A percentile compares a stretch with the other conserved stretches of the same genome.
These are phyloP conservation scores for Uronychia setigera DNA, from an alignment of 73 alveolate species.

Conservation along the genomic window DNA sequence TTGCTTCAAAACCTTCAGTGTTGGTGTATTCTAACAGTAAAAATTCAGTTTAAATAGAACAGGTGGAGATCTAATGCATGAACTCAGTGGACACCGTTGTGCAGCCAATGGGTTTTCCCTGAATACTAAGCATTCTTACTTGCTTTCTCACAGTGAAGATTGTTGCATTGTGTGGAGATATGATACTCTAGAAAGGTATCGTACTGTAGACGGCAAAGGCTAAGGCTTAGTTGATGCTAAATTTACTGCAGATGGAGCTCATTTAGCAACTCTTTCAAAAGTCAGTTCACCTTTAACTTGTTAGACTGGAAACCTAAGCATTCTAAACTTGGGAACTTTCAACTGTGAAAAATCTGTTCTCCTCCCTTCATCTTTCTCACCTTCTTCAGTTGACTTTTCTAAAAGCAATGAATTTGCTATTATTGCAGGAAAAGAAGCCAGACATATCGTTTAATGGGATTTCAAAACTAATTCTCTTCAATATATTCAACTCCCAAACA, in stretches of 20 bases:
- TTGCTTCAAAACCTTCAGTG: constrained; percentile 6
- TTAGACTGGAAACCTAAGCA: constrained; percentile 29
- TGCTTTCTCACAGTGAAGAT: constrained; percentile 25
- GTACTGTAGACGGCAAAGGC: constrained; percentile 25
- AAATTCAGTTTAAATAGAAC: not conserved
- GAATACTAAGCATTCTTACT: constrained; percentile 2
- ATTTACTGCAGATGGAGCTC: constrained; percentile 19
- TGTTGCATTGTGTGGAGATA: constrained; percentile 25
- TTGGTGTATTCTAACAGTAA: not conserved
- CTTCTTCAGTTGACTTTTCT: constrained; percentile 3
- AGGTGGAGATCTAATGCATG: constrained; percentile 26
- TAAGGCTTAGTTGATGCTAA: constrained; percentile 14
- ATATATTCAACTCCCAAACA: constrained; percentile 21
- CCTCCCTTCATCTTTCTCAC: not conserved
- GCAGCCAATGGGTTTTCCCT: constrained; percentile 12
- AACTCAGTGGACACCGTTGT: constrained; percentile 19
- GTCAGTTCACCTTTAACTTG: too few species aligned
- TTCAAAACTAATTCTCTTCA: not conserved
- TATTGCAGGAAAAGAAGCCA: constrained; percentile 12
- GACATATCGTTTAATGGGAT: not conserved
- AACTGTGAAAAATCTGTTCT: not conserved
- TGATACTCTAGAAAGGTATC: not conserved
- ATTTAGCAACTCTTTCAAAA: constrained; percentile 20
- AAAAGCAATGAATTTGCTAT: constrained; percentile 2
- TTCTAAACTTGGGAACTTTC: constrained; percentile 25